A percentile compares a stretch with the other conserved stretches of the same genome.
phyloP scores from a whole-genome alignment of 1,284 basidiomycete genomes.

The Veloboletus limbatus region DNA sequence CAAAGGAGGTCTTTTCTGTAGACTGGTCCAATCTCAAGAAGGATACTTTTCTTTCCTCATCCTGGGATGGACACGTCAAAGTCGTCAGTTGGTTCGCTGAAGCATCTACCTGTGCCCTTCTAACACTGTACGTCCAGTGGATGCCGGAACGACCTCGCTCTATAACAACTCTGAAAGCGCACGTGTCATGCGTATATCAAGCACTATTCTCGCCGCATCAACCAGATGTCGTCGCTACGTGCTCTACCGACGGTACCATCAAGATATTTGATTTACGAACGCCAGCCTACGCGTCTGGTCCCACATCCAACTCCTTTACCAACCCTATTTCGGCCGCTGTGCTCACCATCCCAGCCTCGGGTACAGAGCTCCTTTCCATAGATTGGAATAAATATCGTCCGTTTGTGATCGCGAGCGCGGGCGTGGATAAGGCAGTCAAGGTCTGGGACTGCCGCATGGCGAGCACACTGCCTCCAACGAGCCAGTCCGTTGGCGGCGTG shows the following conservation, averaged over 20 bases:
- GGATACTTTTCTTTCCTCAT: constrained; percentile 82
- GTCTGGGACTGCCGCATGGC: constrained; percentile 88
- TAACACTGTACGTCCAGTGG: constrained; percentile 59
- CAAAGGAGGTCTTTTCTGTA: constrained; percentile 89
- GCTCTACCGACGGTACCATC: constrained; percentile 81
- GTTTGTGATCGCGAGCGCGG: constrained; percentile 73
- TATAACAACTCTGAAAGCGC: constrained; percentile 77
- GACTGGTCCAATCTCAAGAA: constrained; percentile 98
- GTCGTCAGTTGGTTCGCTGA: constrained; percentile 54
- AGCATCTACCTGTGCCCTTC: not conserved
- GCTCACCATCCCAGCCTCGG: constrained; percentile 68
- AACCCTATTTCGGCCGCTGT: constrained; percentile 61
- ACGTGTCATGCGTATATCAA: constrained; percentile 84
- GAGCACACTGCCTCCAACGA: constrained; percentile 44
- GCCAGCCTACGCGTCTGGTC: constrained; percentile 46
- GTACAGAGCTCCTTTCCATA: constrained; percentile 70
- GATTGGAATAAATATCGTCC: constrained; percentile 95
- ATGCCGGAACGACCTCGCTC: constrained; percentile 77
- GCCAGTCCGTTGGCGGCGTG: constrained; percentile 58
- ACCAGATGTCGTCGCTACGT: constrained; percentile 77
- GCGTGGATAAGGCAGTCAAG: constrained; percentile 78
- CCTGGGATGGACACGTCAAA: constrained; percentile 92
- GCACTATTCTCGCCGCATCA: constrained; percentile 91
- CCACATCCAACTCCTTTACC: constrained; percentile 53
- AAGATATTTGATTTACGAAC: constrained; percentile 78